Evolutionary conservation across 179 eudicot genomes (phyloP), one percentile per base, ranked within the genome.

Genomic region (Vitellaria paradoxa): DNA sequence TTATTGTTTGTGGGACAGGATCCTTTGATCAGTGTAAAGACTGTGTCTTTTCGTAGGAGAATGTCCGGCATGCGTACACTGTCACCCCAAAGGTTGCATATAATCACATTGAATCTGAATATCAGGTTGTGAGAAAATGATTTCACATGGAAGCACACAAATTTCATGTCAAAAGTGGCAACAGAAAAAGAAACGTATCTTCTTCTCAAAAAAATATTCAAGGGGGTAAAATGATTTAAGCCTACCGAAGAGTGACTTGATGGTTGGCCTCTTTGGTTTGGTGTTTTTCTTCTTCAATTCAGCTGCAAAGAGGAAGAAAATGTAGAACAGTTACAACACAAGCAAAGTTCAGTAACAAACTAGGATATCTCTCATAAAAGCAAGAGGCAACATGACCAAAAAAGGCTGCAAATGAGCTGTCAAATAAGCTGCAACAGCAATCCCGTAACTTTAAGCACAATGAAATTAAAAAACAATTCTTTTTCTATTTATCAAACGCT

Each of bases 181-280:
- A 18, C 55, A 50, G 56, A 68, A 40, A 13, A 45, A 71, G 40
- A 72, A 55, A 57, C 24, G 12, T 23, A n/a, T 30, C 9, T 37
- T 40, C 46, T 57, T 4, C 12, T 52, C 3, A 9, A 65, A 55
- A 55, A 46, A 64, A 45, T 40, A 15, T 21, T 11, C 61, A 63
- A 21, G 47, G 11, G 42, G 5, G 30, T 52, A 77, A 65, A 57
- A 42, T 42, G 64, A 76, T 49, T 50, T 8, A 49, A 56, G 74
- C 88, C 47, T 89, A 94, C 98, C 98, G 65, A 94, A 94, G 74
- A 94, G 92, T 46, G 98, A 82, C 85, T 90, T 94, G 80, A 94
- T 87, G 80, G 98, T 83, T 70, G 97, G 98, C 81, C 97, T 90
- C 87, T 94, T 94, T 46, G 94, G 84, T 76, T 88, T 92, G 79